Evolutionary conservation across 352 stramenopile genomes (phyloP).

Genomic region (Pythium volutum): DNA sequence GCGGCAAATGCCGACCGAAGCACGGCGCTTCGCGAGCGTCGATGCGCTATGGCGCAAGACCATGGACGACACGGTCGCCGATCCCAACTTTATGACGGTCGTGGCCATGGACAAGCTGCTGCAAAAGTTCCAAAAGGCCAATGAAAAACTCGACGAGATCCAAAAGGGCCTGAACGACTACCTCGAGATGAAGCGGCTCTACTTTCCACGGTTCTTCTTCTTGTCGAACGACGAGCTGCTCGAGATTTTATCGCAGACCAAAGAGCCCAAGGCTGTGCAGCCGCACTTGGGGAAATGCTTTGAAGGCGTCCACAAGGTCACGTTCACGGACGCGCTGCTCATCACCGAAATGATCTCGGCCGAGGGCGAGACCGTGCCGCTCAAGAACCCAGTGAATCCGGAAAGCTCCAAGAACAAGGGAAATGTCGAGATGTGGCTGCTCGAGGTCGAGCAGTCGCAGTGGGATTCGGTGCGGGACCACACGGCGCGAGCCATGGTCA

Average conservation of each 20-base stretch:
- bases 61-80: slow-evolving; percentile 87
- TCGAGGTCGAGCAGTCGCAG: slow-evolving; percentile 88
- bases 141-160: slow-evolving; percentile 94
- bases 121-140: slow-evolving; percentile 91
- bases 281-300: slow-evolving; percentile 90
- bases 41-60: slow-evolving; percentile 91
- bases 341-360: slow-evolving; percentile 94
- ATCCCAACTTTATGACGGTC: slow-evolving; percentile 89
- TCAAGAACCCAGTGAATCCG: slow-evolving; percentile 84
- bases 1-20: slow-evolving; percentile 93
- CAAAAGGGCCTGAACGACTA: slow-evolving; percentile 90
- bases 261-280: slow-evolving; percentile 91
- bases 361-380: slow-evolving; percentile 88
- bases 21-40: slow-evolving; percentile 84
- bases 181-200: slow-evolving; percentile 81
- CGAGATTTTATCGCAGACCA: slow-evolving; percentile 93
- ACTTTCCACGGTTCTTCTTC: slow-evolving; percentile 95
- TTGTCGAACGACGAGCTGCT: slow-evolving; percentile 94
- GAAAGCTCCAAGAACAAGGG: slow-evolving; percentile 92
- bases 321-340: slow-evolving; percentile 87
- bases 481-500: slow-evolving; percentile 81
- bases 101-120: slow-evolving; percentile 88
- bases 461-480: slow-evolving; percentile 92
- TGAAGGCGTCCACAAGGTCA: slow-evolving; percentile 90
- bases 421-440: slow-evolving; percentile 94